Base-by-base conservation (phyloP, 495 filamentous ascomycete genomes). In the Aspergillus kassunensis region DNA sequence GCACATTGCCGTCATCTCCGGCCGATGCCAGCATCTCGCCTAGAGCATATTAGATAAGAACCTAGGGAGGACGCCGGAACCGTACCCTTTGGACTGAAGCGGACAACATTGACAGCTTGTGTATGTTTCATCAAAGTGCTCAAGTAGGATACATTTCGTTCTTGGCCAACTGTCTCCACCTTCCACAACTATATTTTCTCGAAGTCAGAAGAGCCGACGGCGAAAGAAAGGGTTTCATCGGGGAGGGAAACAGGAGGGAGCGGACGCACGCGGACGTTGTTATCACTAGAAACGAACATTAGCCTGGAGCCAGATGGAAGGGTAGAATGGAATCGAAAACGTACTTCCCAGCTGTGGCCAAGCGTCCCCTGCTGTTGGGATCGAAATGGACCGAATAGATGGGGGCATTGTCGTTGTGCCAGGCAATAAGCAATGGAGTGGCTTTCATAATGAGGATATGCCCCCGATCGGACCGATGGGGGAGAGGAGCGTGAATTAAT, bases 351-450 rank as follows among this genome's bases (percentile, higher is more conserved):
- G 84, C 92, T 6, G 93, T 97, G 44, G 93, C 95, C 53, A 97
- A 71, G 58, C 95, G 86, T 44, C 89, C 88, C 70, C 92, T 97
- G 56, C 91, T 90, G 71, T 93, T 84, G 55, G 89, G 88, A 62
- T 97, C 90, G 69, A 97, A 97, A 71, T 97, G 90, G 57, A 89
- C 88, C 25, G 91, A 96, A 68, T 96, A 97, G 58, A 97, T 91
- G 41, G 92, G 91, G 56, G 86, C 79, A 71, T 95, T 95, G 58
- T 91, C 89, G 59, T 95, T 89, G 69, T 97, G 95, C 93, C 93
- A 97, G 69, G 90, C 85, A 66, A 96, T 88, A 55, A 96, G 88
- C 48, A 97, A 78, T 59, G 91, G 89, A 60, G 88, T 83, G 55
- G 88, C 88, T 79, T 90, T 95, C 91, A 96, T 96, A 60, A 63